Evolutionary conservation across 495 filamentous ascomycete species (phyloP), one percentile per base, ranked within the genome.

Genomic region (Penicillium angulare): DNA sequence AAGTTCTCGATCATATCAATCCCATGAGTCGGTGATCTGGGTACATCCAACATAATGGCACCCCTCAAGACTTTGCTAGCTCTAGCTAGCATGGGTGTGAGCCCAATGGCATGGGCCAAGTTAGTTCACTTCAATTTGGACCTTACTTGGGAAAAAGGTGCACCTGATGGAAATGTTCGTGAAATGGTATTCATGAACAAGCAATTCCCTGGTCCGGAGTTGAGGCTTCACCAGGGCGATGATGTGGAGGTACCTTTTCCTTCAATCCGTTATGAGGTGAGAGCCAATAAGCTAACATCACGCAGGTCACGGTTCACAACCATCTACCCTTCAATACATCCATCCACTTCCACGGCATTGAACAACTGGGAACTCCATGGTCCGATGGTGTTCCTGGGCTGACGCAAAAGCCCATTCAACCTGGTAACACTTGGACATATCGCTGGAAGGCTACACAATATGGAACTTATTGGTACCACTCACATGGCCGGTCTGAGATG

Each of bases 221-320:
- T 84, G 31, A 69, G 78, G 42, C 63, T 79, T 2, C 77, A 81
- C 52, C 75, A 82, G 67, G 80, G 79, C 7, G 80, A 84, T 56
- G 71, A 68, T 32, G 76, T 83, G 51, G 69, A 79, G 39, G 78
- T 84, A 23, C 8, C 18, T 20, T 9, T 9, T 7, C 10, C 3
- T 8, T 29, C 12, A 41, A 31, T 31, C 16, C 7, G 8, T 35
- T 12, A 15, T 32, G 8, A 29, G 4, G 5, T 7, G 24, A 2
- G 15, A 38, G 16, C n/a, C n/a, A 10, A 13, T n/a, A 8, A 13
- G 6, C 8, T 44, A 16, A 44, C 15, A 8, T 17, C 9, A 2
- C 22, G 12, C 29, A 46, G 43, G 10, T 46, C 18, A 32, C 18
- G 36, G 76, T 82, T 13, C 63, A 73, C 51, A 82, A 82, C 64